These are phyloP conservation scores for Spongispora temasekensis DNA, from an alignment of 1,284 basidiomycete species.

Conservation along the genomic window DNA sequence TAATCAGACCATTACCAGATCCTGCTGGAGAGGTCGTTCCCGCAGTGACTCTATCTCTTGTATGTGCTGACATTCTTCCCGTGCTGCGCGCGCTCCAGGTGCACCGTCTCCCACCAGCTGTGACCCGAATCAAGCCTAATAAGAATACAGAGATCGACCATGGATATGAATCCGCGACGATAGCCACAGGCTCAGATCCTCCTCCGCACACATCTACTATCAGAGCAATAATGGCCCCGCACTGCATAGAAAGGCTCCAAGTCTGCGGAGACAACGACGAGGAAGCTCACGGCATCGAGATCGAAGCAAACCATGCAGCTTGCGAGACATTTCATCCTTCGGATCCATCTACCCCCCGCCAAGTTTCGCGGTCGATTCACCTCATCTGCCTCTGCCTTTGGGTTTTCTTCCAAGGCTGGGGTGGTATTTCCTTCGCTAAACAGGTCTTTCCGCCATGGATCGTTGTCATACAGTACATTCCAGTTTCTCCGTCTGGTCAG, in stretches of 20 bases:
- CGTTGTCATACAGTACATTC: neutral
- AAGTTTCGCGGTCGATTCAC: conserved; percentile 16
- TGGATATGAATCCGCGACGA: conserved; percentile 30
- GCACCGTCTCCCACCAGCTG: conserved; percentile 11
- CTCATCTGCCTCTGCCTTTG: conserved; percentile 4
- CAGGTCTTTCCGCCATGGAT: conserved; percentile 22
- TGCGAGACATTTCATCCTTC: conserved; percentile 7
- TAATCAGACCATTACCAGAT: neutral
- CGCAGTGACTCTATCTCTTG: conserved; percentile 1
- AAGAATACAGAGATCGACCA: conserved; percentile 29
- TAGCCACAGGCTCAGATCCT: conserved; percentile 33
- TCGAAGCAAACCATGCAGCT: conserved; percentile 5
- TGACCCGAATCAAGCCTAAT: conserved; percentile 16
- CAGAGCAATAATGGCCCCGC: conserved; percentile 11
- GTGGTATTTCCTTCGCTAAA: conserved; percentile 31
- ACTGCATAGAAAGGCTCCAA: conserved; percentile 5
- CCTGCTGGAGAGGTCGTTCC: no score
- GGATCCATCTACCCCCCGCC: conserved; percentile 17
- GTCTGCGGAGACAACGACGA: conserved; percentile 20
- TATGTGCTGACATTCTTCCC: conserved; percentile 14
- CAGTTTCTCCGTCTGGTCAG: neutral
- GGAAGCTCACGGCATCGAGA: conserved; percentile 14
- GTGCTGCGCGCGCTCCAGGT: conserved; percentile 15
- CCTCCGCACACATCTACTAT: conserved; percentile 30
- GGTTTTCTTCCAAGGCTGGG: conserved; percentile 3